A percentile compares a stretch with the other conserved stretches of the same genome.
These are phyloP conservation scores for Singerocomus rubriflavus DNA, from an alignment of 1,284 basidiomycete species.

Conservation along the genomic window DNA sequence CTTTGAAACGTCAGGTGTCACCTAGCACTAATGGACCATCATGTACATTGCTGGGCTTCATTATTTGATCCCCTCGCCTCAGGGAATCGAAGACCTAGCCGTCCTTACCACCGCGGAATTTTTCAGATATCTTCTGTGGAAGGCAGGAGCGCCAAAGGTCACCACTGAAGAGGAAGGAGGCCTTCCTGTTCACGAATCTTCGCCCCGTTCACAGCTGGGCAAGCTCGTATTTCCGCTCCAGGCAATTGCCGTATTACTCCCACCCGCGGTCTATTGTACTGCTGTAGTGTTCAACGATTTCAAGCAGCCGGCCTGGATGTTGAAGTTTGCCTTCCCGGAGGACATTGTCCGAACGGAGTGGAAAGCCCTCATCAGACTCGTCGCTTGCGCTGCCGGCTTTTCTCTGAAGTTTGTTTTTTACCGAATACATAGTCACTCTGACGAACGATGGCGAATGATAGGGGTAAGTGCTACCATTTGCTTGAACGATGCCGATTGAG, in stretches of 20 bases:
- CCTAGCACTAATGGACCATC: slow-evolving; percentile 12
- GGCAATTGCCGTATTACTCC: slow-evolving; percentile 19
- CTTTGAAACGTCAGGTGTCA: background rate
- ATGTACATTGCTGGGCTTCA: slow-evolving; percentile 32
- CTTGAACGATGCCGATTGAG: background rate
- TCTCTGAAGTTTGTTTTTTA: slow-evolving; percentile 18
- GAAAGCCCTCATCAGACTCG: slow-evolving; percentile 22
- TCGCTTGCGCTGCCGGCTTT: slow-evolving; percentile 26
- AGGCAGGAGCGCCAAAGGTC: slow-evolving; percentile 2
- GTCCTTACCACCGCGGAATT: slow-evolving; percentile 23
- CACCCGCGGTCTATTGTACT: slow-evolving; percentile 27
- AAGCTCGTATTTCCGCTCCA: slow-evolving; percentile 32
- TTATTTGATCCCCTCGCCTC: slow-evolving; percentile 12
- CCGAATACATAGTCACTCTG: slow-evolving; percentile 14
- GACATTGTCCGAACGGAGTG: slow-evolving; percentile 16
- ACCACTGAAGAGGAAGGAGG: slow-evolving; percentile 18
- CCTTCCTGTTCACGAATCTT: slow-evolving; percentile 16
- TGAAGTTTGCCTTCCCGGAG: slow-evolving; percentile 25
- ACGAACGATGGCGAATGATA: slow-evolving; percentile 30
- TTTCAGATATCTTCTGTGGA: slow-evolving; percentile 17
- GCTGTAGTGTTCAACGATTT: slow-evolving; percentile 29
- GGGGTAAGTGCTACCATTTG: slow-evolving; percentile 19
- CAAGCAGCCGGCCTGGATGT: slow-evolving; percentile 35
- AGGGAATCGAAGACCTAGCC: slow-evolving; percentile 31
- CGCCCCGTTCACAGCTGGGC: slow-evolving; percentile 19